These are phyloP conservation scores for Spiromastix sp. DNA, from an alignment of 2,329 filamentous ascomycete genomes.

Conservation along the genomic window DNA sequence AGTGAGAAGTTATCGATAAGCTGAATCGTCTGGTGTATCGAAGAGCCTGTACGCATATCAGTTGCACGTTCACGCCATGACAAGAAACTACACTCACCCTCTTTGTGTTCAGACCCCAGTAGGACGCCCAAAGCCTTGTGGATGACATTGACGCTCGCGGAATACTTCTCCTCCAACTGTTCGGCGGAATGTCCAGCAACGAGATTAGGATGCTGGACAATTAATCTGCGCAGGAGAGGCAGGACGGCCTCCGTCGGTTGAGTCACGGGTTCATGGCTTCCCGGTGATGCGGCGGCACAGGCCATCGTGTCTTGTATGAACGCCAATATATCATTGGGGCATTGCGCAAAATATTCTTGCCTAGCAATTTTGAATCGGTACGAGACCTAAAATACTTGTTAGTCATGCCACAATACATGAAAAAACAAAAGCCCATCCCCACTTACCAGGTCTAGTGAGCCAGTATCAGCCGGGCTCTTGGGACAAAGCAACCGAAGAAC, in stretches of 20 bases:
- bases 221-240: slow-evolving; percentile 22
- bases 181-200: slow-evolving; percentile 20
- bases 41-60: slow-evolving; percentile 10
- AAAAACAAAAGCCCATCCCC: background rate
- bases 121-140: slow-evolving; percentile 1
- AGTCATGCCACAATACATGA: slow-evolving; percentile 1
- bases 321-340: slow-evolving; percentile 22
- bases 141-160: slow-evolving; percentile 14
- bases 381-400: slow-evolving; percentile 16
- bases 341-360: slow-evolving; percentile 27
- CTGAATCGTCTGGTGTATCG: slow-evolving; percentile 24
- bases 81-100: slow-evolving; percentile 1
- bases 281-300: background rate
- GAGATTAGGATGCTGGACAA: slow-evolving; percentile 23
- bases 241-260: slow-evolving; percentile 18
- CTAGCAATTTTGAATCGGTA: slow-evolving; percentile 32
- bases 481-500: slow-evolving; percentile 23
- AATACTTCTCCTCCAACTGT: slow-evolving; percentile 19
- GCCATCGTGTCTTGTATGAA: slow-evolving; percentile 22
- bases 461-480: slow-evolving; percentile 9
- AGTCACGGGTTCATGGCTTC: slow-evolving; percentile 3
- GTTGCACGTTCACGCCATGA: background rate
- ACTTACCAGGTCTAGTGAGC: slow-evolving; percentile 22
- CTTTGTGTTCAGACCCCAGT: background rate
- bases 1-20: slow-evolving; percentile 33